Evolutionary conservation across 1,284 basidiomycete genomes (phyloP).

Genomic region (Naganishia sp.): DNA sequence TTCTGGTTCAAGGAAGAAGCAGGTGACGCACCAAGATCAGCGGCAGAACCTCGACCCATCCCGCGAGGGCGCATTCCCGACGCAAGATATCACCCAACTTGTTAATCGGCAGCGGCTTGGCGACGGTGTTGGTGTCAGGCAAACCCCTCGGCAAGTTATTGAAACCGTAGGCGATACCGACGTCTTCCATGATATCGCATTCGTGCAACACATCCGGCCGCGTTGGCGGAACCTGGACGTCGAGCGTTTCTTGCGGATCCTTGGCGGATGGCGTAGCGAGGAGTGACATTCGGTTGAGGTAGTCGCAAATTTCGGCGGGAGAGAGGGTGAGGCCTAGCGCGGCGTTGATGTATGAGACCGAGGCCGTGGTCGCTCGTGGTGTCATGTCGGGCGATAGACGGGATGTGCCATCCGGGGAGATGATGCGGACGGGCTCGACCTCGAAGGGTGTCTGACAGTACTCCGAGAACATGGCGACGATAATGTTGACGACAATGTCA

Average conservation of each 20-base stretch:
- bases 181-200: conserved; percentile 98
- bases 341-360: conserved; percentile 88
- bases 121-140: conserved; percentile 93
- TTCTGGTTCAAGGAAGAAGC: neutral
- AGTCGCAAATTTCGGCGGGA: conserved; percentile 45
- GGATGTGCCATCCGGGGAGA: conserved; percentile 73
- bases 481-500: conserved; percentile 89
- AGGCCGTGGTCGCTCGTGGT: conserved; percentile 70
- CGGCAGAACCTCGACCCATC: conserved; percentile 93
- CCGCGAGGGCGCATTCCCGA: conserved; percentile 86
- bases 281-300: conserved; percentile 51
- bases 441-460: conserved; percentile 90
- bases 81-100: conserved; percentile 87
- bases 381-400: conserved; percentile 80
- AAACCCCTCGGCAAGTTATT: conserved; percentile 92
- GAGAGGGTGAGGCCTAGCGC: conserved; percentile 80
- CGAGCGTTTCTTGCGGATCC: conserved; percentile 65
- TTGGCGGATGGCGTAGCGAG: conserved; percentile 57
- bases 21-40: conserved; percentile 73
- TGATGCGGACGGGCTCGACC: conserved; percentile 87
- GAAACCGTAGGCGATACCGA: conserved; percentile 96
- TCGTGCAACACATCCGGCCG: conserved; percentile 97
- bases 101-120: conserved; percentile 86
- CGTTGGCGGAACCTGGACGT: conserved; percentile 80
- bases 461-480: conserved; percentile 95